phyloP scores from a whole-genome alignment of 768 basidiomycete genomes.

The Boletus speciosus region DNA sequence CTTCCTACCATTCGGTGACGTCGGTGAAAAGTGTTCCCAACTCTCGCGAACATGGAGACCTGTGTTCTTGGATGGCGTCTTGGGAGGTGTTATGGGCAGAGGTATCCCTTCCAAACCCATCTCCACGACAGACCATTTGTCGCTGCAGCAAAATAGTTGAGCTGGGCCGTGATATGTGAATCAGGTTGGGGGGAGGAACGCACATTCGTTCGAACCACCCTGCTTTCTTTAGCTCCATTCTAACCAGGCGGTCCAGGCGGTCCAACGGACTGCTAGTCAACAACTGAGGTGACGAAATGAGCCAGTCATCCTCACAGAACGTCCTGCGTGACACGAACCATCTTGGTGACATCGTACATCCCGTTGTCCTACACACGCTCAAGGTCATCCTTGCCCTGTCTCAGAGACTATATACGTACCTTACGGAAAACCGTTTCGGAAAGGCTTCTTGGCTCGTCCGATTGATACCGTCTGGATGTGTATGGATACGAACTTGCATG shows the following conservation, averaged over 20 bases:
- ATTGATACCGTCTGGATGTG: neutral
- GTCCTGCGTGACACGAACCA: slow-evolving; percentile 18
- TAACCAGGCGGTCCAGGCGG: slow-evolving; percentile 27
- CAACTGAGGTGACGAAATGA: slow-evolving; percentile 17
- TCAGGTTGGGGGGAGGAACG: neutral
- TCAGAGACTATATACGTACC: slow-evolving; percentile 10
- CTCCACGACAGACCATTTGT: slow-evolving; percentile 28
- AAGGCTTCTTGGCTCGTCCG: neutral
- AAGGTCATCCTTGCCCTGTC: neutral
- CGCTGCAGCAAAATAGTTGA: slow-evolving; percentile 11
- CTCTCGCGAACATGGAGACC: neutral
- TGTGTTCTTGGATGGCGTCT: neutral
- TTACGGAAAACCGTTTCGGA: slow-evolving; percentile 3
- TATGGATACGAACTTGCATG: slow-evolving; percentile 16
- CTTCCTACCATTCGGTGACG: neutral
- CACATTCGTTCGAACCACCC: slow-evolving; percentile 32
- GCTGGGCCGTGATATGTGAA: neutral
- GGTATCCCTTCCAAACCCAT: slow-evolving; percentile 17
- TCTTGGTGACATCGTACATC: slow-evolving; percentile 21
- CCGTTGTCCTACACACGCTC: slow-evolving; percentile 9
- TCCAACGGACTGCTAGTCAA: slow-evolving; percentile 26
- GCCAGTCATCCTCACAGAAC: neutral
- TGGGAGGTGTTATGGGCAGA: slow-evolving; percentile 8
- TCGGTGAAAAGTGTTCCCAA: neutral
- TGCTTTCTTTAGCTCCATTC: slow-evolving; percentile 28